Conservation (phyloP, 1,284 basidiomycete species). For the Phlebopus sp. region DNA sequence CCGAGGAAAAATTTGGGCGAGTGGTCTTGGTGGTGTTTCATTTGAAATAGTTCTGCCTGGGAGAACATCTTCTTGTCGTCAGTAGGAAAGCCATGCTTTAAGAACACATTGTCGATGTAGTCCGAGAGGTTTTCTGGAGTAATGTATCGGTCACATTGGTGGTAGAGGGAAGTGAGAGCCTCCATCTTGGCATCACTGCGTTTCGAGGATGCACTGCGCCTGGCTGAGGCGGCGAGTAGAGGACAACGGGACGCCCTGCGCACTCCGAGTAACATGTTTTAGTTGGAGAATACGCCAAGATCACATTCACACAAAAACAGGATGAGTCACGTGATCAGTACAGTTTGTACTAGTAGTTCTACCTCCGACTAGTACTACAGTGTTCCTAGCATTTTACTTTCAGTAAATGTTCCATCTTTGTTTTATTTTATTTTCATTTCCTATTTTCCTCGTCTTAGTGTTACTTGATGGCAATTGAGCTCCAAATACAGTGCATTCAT, state of each 20-base stretch:
- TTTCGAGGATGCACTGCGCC: conserved; percentile 23
- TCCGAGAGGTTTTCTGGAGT: conserved; percentile 62
- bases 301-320: background rate
- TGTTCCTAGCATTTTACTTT: no score
- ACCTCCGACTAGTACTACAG: no score
- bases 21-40: conserved; percentile 26
- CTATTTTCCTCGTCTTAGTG: no score
- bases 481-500: no score
- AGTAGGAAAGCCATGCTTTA: conserved; percentile 14
- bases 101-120: conserved; percentile 64
- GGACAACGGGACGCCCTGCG: conserved; percentile 6
- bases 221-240: conserved; percentile 8
- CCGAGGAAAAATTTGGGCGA: conserved; percentile 42
- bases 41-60: conserved; percentile 16
- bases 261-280: conserved; percentile 13
- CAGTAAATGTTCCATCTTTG: no score
- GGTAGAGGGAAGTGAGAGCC: conserved; percentile 69
- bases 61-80: conserved; percentile 20
- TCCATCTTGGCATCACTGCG: conserved; percentile 54
- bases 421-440: no score
- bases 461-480: no score
- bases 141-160: conserved; percentile 63
- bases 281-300: background rate
- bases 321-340: no score
- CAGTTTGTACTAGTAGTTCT: no score